These are phyloP conservation scores for Tuber brumale DNA, from an alignment of 495 filamentous ascomycete genomes.

Conservation along the genomic window DNA sequence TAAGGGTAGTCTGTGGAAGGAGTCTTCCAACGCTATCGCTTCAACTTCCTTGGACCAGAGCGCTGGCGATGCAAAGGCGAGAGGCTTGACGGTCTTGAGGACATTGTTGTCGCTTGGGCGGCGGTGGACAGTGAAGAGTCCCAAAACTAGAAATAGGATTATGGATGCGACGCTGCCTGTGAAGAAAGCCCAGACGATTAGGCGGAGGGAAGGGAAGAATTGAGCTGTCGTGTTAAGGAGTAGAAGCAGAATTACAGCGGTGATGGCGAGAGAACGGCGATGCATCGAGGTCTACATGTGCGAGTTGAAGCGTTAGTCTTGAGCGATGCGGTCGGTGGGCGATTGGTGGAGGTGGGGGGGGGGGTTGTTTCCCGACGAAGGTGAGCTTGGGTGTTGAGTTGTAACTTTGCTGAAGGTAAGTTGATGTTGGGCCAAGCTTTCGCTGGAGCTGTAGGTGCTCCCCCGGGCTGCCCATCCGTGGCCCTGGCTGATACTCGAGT, in stretches of 20 bases:
- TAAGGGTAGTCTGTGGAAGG: constrained; percentile 54
- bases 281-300: constrained; percentile 35
- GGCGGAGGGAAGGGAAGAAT: constrained; percentile 35
- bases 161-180: constrained; percentile 22
- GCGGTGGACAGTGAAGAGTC: constrained; percentile 29
- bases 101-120: constrained; percentile 10
- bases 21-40: constrained; percentile 34
- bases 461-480: not conserved
- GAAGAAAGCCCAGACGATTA: constrained; percentile 41
- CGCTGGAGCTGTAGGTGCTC: not conserved
- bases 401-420: constrained; percentile 8
- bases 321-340: constrained; percentile 3
- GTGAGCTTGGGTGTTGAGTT: not conserved
- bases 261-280: constrained; percentile 14
- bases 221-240: constrained; percentile 21
- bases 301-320: constrained; percentile 1
- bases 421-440: not conserved
- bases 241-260: constrained; percentile 14
- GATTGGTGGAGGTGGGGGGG: not conserved
- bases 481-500: not conserved
- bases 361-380: not conserved
- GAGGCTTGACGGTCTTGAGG: constrained; percentile 29
- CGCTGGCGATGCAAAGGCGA: constrained; percentile 28
- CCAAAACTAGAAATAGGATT: constrained; percentile 18
- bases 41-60: constrained; percentile 31